These are phyloP conservation scores for Candida ficus DNA, from an alignment of 805 yeast genomes.

Conservation along the genomic window DNA sequence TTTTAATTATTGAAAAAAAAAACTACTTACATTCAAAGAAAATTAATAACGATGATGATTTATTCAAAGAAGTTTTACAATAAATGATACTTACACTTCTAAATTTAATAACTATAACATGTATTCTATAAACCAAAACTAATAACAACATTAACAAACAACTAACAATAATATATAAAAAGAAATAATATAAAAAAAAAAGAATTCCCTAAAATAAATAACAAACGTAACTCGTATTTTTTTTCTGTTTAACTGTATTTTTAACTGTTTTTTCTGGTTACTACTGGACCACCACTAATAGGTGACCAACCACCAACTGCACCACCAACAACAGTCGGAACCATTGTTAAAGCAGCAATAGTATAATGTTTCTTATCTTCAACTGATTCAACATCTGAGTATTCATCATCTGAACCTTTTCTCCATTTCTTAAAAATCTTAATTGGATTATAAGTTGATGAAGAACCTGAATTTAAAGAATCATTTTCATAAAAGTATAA, in stretches of 20 bases:
- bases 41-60: conserved; percentile 18
- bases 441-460: conserved; percentile 18
- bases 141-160: too few relatives aligned
- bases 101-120: too few relatives aligned
- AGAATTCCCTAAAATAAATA: too few relatives aligned
- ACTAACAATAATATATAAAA: too few relatives aligned
- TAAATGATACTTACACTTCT: neutral
- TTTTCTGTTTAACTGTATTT: neutral
- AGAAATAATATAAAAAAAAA: too few relatives aligned
- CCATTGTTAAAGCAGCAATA: conserved; percentile 43
- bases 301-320: conserved; percentile 51
- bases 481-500: conserved; percentile 17
- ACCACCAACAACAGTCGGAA: conserved; percentile 52
- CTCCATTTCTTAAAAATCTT: conserved; percentile 25
- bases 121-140: too few relatives aligned
- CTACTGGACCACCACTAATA: conserved; percentile 2
- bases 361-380: conserved; percentile 19
- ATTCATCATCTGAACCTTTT: conserved; percentile 7
- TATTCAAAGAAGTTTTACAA: conserved; percentile 13
- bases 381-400: conserved; percentile 13
- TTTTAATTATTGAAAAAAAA: conserved; percentile 33
- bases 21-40: conserved; percentile 26
- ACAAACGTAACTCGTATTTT: neutral
- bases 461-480: neutral
- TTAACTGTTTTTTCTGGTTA: too few relatives aligned